phyloP scores from a whole-genome alignment of 1,284 basidiomycete species.

The Grifola frondosa region DNA sequence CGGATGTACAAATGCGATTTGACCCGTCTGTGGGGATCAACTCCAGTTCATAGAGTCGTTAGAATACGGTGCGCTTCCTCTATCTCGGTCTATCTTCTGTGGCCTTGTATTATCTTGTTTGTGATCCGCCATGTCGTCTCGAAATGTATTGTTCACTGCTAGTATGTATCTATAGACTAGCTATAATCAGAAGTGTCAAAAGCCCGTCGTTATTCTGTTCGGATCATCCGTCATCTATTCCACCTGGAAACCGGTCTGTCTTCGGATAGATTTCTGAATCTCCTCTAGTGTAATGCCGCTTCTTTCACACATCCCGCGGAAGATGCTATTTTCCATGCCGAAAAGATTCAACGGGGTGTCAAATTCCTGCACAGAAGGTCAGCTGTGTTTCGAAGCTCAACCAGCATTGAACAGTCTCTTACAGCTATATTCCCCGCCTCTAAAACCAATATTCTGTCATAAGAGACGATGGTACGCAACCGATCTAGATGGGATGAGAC shows the following conservation, averaged over 20 bases:
- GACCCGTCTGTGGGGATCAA: no score
- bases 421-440: conserved; percentile 70
- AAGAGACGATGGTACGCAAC: conserved; percentile 77
- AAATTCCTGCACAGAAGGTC: conserved; percentile 50
- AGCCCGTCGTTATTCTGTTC: no score
- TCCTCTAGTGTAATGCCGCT: conserved; percentile 57
- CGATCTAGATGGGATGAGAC: conserved; percentile 44
- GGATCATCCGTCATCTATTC: no score
- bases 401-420: conserved; percentile 22
- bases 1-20: conserved; percentile 17
- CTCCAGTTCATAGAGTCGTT: no score
- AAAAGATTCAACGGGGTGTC: conserved; percentile 67
- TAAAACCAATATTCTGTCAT: conserved; percentile 75
- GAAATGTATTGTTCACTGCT: no score
- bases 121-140: no score
- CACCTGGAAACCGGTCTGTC: no score
- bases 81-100: background rate
- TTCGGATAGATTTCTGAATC: conserved; percentile 41
- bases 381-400: background rate
- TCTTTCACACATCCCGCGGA: conserved; percentile 66
- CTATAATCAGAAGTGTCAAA: no score
- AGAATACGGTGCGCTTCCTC: background rate
- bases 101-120: background rate
- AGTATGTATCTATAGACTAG: no score
- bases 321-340: conserved; percentile 51